Conservation (phyloP, 352 stramenopile species). For the Phytophthora kernoviae region DNA sequence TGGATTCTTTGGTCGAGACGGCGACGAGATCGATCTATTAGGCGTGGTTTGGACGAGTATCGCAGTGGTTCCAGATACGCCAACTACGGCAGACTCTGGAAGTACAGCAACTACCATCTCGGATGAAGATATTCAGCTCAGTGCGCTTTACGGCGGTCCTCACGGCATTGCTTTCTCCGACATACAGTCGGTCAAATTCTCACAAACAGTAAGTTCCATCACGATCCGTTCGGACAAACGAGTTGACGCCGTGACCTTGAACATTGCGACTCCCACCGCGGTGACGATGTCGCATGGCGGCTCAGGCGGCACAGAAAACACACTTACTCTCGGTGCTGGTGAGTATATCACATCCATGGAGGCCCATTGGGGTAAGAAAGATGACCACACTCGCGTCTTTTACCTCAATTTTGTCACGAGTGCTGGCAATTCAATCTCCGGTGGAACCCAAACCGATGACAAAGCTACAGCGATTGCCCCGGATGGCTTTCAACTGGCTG, state of each 20-base stretch:
- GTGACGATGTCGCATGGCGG: constrained; percentile 28
- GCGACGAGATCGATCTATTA: constrained; percentile 14
- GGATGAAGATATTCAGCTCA: constrained; percentile 15
- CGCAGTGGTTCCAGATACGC: neutral
- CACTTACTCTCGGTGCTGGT: constrained; percentile 19
- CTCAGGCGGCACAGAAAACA: constrained; percentile 13
- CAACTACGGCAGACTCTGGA: neutral
- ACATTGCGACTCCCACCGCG: constrained; percentile 11
- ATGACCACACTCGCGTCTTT: constrained; percentile 27
- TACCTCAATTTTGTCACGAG: constrained; percentile 29
- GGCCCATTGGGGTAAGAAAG: constrained; percentile 28
- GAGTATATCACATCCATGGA: constrained; percentile 33
- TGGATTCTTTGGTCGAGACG: constrained; percentile 13
- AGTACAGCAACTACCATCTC: neutral
- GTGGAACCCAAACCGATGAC: constrained; percentile 23
- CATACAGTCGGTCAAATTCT: constrained; percentile 21
- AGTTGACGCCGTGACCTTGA: constrained; percentile 24
- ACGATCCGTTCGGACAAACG: constrained; percentile 22
- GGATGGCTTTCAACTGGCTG: constrained; percentile 23
- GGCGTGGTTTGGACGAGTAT: constrained; percentile 13
- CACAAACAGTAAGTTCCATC: constrained; percentile 16
- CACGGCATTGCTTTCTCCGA: constrained; percentile 29
- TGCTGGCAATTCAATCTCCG: constrained; percentile 24
- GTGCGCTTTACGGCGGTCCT: constrained; percentile 22
- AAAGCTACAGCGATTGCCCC: constrained; percentile 17